Percentiles rank a stretch among this genome's conserved stretches.
These are phyloP conservation scores for Penicillium polonicum DNA, from an alignment of 2,329 filamentous ascomycete species.

Conservation along the genomic window DNA sequence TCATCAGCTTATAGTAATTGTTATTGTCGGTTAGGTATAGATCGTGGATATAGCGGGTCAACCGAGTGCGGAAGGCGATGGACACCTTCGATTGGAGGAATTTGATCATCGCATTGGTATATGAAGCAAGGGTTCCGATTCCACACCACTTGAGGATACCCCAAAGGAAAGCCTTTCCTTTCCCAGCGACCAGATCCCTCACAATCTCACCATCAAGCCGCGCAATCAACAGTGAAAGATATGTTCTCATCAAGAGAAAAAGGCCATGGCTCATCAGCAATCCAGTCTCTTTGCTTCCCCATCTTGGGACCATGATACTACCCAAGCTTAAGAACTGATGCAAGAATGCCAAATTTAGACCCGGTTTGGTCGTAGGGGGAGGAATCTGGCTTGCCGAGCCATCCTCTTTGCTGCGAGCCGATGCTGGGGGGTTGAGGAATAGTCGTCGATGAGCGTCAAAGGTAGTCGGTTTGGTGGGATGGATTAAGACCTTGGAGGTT, in stretches of 20 bases:
- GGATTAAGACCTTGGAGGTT: conserved; percentile 87
- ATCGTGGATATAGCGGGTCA: conserved; percentile 96
- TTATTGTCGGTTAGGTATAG: conserved; percentile 91
- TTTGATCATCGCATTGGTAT: conserved; percentile 99
- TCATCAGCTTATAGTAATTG: conserved; percentile 93
- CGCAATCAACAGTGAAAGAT: conserved; percentile 89
- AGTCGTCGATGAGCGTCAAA: conserved; percentile 94
- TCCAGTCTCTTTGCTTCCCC: conserved; percentile 93
- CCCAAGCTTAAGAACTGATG: conserved; percentile 95
- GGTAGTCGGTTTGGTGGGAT: conserved; percentile 85
- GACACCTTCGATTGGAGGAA: conserved; percentile 97
- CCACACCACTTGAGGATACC: conserved; percentile 95
- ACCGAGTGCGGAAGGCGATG: conserved; percentile 91
- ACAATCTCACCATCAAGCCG: conserved; percentile 95
- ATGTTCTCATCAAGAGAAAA: conserved; percentile 88
- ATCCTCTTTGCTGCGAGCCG: conserved; percentile 72
- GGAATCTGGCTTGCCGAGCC: conserved; percentile 64
- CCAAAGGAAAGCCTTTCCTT: conserved; percentile 82
- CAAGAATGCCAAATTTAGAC: conserved; percentile 89
- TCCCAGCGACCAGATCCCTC: conserved; percentile 89
- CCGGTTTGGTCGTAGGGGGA: conserved; percentile 85
- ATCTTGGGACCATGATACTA: conserved; percentile 96
- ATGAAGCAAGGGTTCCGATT: conserved; percentile 87
- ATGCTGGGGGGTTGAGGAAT: conserved; percentile 85
- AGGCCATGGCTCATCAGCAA: conserved; percentile 82